Conservation (phyloP, 1,284 basidiomycete species). For the Apiotrichum siamense region DNA sequence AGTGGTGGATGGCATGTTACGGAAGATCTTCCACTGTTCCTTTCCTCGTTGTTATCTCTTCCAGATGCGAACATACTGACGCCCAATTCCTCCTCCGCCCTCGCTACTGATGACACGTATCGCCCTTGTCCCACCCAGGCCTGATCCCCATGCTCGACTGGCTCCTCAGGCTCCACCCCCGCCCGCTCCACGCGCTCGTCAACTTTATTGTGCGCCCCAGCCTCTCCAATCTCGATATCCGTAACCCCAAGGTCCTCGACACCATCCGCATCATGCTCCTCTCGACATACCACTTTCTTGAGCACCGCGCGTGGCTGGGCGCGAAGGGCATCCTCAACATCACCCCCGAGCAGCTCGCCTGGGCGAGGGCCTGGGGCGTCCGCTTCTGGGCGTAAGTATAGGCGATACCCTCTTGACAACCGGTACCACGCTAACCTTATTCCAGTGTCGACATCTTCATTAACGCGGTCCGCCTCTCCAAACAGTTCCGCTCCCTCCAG, state of each 20-base stretch:
- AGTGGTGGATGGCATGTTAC: no score
- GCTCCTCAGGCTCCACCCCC: constrained; percentile 34
- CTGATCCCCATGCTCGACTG: constrained; percentile 38
- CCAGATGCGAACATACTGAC: neutral
- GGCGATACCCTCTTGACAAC: neutral
- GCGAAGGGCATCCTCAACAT: constrained; percentile 38
- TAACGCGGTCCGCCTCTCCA: constrained; percentile 29
- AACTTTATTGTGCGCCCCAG: constrained; percentile 16
- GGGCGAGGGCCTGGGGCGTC: constrained; percentile 1
- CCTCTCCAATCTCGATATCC: constrained; percentile 11
- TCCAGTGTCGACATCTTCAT: constrained; percentile 38
- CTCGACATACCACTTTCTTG: constrained; percentile 39
- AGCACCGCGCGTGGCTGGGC: constrained; percentile 40
- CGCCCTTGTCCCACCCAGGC: constrained; percentile 14
- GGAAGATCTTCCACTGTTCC: neutral
- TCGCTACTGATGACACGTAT: neutral
- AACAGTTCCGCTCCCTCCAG: constrained; percentile 19
- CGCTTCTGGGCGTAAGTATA: constrained; percentile 44
- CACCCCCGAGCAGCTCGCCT: constrained; percentile 12
- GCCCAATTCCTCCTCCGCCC: neutral
- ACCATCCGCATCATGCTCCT: constrained; percentile 39
- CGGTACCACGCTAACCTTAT: neutral
- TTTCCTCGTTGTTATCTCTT: no score
- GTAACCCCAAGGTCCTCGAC: constrained; percentile 27
- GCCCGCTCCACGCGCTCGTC: constrained; percentile 24